Evolutionary conservation across 129 eudicot genomes (phyloP).

Genomic region (Flaveria sonorensis): DNA sequence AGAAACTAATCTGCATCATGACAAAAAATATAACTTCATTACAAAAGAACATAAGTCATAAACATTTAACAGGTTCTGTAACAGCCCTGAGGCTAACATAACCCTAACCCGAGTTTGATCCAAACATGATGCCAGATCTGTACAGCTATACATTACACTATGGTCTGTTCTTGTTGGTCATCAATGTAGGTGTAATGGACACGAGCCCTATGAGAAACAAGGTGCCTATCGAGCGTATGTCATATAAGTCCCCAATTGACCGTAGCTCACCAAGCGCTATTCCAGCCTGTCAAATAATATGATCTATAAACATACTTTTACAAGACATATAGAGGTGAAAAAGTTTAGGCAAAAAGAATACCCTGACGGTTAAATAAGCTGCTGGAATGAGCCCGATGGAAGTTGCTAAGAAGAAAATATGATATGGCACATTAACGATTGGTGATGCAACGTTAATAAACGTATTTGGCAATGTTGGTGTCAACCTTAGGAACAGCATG

Average conservation of each 20-base stretch:
- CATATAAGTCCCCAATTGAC: constrained; percentile 84
- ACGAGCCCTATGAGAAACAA: constrained; percentile 78
- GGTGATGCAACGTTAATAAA: constrained; percentile 91
- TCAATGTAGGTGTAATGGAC: constrained; percentile 67
- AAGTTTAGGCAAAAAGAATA: constrained; percentile 18
- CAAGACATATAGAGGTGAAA: not conserved
- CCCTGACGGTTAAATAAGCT: constrained; percentile 83
- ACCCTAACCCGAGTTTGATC: constrained; percentile 27
- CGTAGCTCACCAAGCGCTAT: constrained; percentile 89
- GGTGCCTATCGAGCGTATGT: constrained; percentile 77
- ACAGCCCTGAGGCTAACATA: constrained; percentile 4
- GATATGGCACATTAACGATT: constrained; percentile 71
- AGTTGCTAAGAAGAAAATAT: constrained; percentile 70
- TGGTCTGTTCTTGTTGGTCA: constrained; percentile 57
- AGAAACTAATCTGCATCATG: not conserved
- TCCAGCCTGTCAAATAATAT: constrained; percentile 66
- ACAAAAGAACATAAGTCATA: constrained; percentile 15
- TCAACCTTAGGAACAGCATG: constrained; percentile 74
- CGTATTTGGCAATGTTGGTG: constrained; percentile 84
- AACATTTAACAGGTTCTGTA: constrained; percentile 22
- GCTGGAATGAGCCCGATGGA: constrained; percentile 77
- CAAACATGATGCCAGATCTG: constrained; percentile 32
- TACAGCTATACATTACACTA: constrained; percentile 33
- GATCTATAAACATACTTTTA: not conserved
- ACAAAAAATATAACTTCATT: not conserved